A percentile compares a stretch with the other conserved stretches of the same genome.
phyloP scores from a whole-genome alignment of 495 filamentous ascomycete genomes.

The Talaromyces trachyspermus region DNA sequence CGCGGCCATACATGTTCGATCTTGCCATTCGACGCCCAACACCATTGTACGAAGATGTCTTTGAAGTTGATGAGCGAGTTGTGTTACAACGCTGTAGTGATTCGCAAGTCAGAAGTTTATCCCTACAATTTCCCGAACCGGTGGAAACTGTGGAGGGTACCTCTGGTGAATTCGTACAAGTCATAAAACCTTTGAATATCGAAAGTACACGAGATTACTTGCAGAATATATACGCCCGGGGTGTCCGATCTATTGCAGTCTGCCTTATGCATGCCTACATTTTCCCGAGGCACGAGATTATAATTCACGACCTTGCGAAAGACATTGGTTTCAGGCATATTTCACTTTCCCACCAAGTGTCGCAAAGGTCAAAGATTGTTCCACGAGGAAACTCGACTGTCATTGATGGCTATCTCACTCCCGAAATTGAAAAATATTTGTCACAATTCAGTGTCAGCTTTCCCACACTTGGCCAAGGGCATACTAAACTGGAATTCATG shows the following conservation, averaged over 20 bases:
- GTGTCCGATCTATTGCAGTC: conserved; percentile 45
- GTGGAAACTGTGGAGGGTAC: conserved; percentile 51
- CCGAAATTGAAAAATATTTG: conserved; percentile 84
- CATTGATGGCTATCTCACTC: conserved; percentile 93
- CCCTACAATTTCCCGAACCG: too few species aligned
- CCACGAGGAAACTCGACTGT: conserved; percentile 86
- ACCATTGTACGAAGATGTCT: conserved; percentile 65
- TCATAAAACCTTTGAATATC: conserved; percentile 36
- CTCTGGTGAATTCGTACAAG: conserved; percentile 44
- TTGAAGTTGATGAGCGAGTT: conserved; percentile 77
- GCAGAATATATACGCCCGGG: conserved; percentile 32
- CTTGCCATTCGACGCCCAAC: conserved; percentile 72
- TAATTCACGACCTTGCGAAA: conserved; percentile 41
- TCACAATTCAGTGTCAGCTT: conserved; percentile 48
- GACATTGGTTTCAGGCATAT: conserved; percentile 43
- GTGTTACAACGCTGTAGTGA: conserved; percentile 60
- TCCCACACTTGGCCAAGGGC: conserved; percentile 38
- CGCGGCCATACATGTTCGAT: conserved; percentile 76
- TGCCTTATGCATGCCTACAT: conserved; percentile 47
- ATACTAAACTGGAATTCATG: conserved; percentile 48
- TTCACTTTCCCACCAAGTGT: conserved; percentile 51
- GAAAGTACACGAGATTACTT: conserved; percentile 33
- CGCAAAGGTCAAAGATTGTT: conserved; percentile 78
- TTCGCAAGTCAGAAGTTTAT: too few species aligned
- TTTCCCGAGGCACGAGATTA: conserved; percentile 39